Percentiles rank a stretch among this genome's conserved stretches.
Conservation (phyloP, 148 eudicot species). For the Cornus kousa region DNA sequence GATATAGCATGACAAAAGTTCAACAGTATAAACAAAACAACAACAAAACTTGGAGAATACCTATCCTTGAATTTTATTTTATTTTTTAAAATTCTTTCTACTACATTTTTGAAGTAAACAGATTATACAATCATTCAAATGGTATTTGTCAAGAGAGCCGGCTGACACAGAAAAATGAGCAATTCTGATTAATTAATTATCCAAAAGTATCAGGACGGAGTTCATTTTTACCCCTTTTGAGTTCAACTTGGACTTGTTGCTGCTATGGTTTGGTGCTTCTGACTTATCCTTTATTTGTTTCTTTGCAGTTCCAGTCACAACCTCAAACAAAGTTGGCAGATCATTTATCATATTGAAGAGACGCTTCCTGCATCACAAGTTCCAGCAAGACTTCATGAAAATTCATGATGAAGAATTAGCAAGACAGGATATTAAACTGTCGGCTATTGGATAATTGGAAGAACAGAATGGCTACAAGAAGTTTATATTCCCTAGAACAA, state of each 20-base stretch:
- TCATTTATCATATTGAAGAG: slow-evolving; percentile 63
- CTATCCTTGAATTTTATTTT: neutral
- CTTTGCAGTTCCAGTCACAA: slow-evolving; percentile 47
- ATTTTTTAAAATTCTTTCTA: neutral
- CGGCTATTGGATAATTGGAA: neutral
- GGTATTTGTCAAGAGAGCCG: too few relatives aligned
- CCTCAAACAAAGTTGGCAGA: slow-evolving; percentile 55
- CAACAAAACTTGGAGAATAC: neutral
- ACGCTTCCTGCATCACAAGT: slow-evolving; percentile 46
- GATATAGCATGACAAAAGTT: neutral
- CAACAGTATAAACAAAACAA: neutral
- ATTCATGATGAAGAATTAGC: too few relatives aligned
- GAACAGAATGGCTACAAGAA: too few relatives aligned
- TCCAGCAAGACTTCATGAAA: neutral
- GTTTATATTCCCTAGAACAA: neutral
- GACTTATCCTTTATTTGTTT: slow-evolving; percentile 51
- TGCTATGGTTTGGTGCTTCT: slow-evolving; percentile 49
- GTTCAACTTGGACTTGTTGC: slow-evolving; percentile 54
- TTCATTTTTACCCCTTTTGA: slow-evolving; percentile 33
- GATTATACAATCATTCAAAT: too few relatives aligned
- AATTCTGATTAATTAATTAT: neutral
- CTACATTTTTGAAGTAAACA: too few relatives aligned
- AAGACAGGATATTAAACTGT: neutral
- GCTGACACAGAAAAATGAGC: neutral
- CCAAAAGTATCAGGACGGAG: neutral